phyloP scores from a whole-genome alignment of 768 basidiomycete genomes.

The Lactarius akahatsu region DNA sequence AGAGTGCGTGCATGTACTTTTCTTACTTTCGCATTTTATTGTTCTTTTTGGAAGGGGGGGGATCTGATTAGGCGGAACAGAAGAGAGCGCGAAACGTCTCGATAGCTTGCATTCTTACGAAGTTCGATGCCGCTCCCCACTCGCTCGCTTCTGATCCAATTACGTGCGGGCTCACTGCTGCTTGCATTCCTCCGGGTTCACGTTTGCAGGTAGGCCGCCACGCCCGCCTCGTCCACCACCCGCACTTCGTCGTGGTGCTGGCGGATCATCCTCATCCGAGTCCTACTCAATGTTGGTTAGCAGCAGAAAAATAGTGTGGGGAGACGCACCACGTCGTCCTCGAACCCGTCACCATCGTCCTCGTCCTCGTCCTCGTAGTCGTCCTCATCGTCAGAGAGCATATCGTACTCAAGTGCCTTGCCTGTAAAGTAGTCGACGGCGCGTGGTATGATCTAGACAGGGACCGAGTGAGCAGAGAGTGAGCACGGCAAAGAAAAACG shows the following conservation, averaged over 20 bases:
- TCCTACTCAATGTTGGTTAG: conserved; percentile 43
- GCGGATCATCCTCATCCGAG: conserved; percentile 66
- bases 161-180: conserved; percentile 59
- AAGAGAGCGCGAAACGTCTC: background rate
- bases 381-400: conserved; percentile 39
- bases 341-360: conserved; percentile 58
- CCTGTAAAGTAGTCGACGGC: conserved; percentile 98
- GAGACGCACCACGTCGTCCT: conserved; percentile 52
- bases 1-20: conserved; percentile 1
- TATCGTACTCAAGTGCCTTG: conserved; percentile 86
- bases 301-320: conserved; percentile 16
- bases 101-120: background rate
- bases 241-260: conserved; percentile 50
- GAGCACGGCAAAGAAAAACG: conserved; percentile 21
- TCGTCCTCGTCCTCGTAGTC: conserved; percentile 53
- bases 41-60: background rate
- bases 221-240: conserved; percentile 45
- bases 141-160: background rate
- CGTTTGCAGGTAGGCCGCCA: conserved; percentile 44
- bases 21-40: background rate
- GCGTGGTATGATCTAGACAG: conserved; percentile 79
- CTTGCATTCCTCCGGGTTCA: conserved; percentile 87
- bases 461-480: background rate
- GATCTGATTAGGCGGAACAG: background rate
- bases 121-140: background rate